Percentiles rank a stretch among this genome's conserved stretches.
Conservation (phyloP, 257 asterid genomes). For the Pogostemon cablin region DNA sequence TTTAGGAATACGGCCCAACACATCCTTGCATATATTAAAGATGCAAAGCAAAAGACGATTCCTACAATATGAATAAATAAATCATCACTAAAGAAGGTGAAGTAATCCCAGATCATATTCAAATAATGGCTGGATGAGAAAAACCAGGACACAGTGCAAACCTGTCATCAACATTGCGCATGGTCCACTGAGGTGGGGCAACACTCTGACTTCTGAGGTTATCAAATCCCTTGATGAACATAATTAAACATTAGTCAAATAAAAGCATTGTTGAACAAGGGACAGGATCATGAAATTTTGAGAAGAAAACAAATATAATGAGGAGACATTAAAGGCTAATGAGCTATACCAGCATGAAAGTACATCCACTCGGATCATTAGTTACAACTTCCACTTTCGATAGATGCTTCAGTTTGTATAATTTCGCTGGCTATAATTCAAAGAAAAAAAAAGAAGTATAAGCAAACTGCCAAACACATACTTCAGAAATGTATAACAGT, state of each 20-base stretch:
- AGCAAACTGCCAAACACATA: constrained; percentile 31
- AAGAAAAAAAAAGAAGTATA: constrained; percentile 27
- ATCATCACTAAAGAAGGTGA: constrained; percentile 18
- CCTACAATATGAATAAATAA: constrained; percentile 45
- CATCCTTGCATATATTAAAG: constrained; percentile 86
- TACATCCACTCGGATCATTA: constrained; percentile 95
- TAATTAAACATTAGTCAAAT: constrained; percentile 31
- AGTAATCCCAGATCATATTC: constrained; percentile 20
- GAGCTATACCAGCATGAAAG: constrained; percentile 75
- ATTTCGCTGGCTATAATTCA: constrained; percentile 78
- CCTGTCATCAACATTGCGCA: constrained; percentile 99
- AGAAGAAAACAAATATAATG: constrained; percentile 21
- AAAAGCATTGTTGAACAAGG: constrained; percentile 20
- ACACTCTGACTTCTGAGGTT: constrained; percentile 96
- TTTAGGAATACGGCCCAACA: constrained; percentile 90
- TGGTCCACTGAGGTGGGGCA: constrained; percentile 97
- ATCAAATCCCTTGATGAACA: constrained; percentile 80
- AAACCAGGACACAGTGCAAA: constrained; percentile 29
- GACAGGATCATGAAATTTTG: constrained; percentile 10
- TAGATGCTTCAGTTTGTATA: constrained; percentile 94
- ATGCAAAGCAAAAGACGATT: constrained; percentile 84
- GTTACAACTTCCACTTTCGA: constrained; percentile 91
- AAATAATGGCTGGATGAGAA: constrained; percentile 25
- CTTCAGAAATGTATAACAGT: neutral
- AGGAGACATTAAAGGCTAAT: constrained; percentile 22